These are phyloP conservation scores for Trichocladium uniseriatum DNA, from an alignment of 495 filamentous ascomycete genomes.

Conservation along the genomic window DNA sequence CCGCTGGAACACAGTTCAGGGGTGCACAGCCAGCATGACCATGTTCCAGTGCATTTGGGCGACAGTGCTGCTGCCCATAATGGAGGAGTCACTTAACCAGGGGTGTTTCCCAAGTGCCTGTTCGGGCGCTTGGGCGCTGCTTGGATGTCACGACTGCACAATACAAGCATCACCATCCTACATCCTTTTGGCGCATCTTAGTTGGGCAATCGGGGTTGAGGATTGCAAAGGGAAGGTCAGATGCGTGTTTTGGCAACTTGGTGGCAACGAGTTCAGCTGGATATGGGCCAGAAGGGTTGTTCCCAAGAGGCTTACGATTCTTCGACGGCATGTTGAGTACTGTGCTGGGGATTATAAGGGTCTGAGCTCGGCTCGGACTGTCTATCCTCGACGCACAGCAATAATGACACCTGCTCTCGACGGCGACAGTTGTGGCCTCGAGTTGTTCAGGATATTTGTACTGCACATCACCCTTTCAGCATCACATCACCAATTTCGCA, in stretches of 20 bases:
- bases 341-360: too few species aligned
- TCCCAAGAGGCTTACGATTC: neutral
- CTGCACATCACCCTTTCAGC: too few species aligned
- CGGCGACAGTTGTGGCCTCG: too few species aligned
- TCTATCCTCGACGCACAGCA: too few species aligned
- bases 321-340: too few species aligned
- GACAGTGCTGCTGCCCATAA: constrained; percentile 5
- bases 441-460: too few species aligned
- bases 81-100: constrained; percentile 13
- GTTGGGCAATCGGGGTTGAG: neutral
- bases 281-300: neutral
- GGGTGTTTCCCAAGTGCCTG: neutral
- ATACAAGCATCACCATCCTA: neutral
- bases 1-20: constrained; percentile 16
- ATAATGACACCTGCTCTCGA: too few species aligned
- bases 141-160: neutral
- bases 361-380: too few species aligned
- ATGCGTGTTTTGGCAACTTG: neutral
- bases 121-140: neutral
- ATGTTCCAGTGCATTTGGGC: neutral
- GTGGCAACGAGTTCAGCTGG: neutral
- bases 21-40: constrained; percentile 19
- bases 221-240: neutral
- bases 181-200: neutral
- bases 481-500: too few species aligned